Percentiles rank a stretch among this genome's conserved stretches.
phyloP scores from a whole-genome alignment of 306 rosid genomes.

The Geum urbanum region DNA sequence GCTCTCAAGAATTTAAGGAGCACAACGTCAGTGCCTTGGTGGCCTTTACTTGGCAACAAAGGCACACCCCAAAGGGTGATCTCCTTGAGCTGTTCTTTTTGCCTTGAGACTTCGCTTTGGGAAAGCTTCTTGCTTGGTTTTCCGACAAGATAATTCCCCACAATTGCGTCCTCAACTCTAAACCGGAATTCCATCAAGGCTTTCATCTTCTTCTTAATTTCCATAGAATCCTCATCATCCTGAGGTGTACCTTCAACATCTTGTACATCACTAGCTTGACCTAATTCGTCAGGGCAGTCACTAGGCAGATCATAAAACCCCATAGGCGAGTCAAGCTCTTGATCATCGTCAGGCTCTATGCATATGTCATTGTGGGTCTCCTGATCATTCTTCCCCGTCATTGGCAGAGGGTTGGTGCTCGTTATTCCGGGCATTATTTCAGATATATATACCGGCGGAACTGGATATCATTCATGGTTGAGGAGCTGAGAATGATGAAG shows the following conservation, averaged over 20 bases:
- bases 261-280: constrained; percentile 25
- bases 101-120: background rate
- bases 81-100: constrained; percentile 36
- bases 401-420: background rate
- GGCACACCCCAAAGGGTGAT: constrained; percentile 77
- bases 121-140: constrained; percentile 21
- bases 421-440: constrained; percentile 16
- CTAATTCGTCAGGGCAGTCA: background rate
- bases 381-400: constrained; percentile 22
- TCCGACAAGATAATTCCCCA: constrained; percentile 50
- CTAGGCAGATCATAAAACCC: background rate
- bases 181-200: constrained; percentile 60
- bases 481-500: background rate
- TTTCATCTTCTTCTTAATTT: constrained; percentile 39
- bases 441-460: constrained; percentile 29
- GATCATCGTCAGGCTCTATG: constrained; percentile 11
- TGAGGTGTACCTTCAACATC: constrained; percentile 4
- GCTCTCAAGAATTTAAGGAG: constrained; percentile 69
- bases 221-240: constrained; percentile 23
- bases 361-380: constrained; percentile 14
- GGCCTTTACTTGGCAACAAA: constrained; percentile 69
- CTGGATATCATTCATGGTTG: background rate
- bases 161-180: constrained; percentile 64
- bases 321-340: background rate
- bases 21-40: constrained; percentile 60